Conservation (phyloP, 2,329 filamentous ascomycete genomes). For the Hortaea werneckii region DNA sequence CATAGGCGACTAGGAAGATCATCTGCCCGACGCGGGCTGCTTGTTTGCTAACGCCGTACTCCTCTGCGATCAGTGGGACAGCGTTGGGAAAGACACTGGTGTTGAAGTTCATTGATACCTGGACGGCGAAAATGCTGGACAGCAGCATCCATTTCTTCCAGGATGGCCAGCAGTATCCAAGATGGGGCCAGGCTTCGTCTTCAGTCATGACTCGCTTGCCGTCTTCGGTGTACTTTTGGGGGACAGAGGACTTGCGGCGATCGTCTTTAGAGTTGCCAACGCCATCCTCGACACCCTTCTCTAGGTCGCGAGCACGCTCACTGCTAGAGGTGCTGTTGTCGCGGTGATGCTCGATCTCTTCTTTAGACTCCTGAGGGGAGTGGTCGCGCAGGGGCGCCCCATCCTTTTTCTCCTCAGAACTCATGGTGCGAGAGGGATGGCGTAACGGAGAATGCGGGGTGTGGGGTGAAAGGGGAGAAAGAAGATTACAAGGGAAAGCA, state of each 20-base stretch:
- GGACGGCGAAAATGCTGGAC: conserved; percentile 41
- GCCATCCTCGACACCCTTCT: neutral
- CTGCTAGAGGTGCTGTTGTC: neutral
- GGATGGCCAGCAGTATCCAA: conserved; percentile 36
- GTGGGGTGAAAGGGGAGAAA: no score
- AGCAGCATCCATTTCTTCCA: conserved; percentile 45
- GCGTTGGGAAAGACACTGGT: conserved; percentile 37
- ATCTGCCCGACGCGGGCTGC: conserved; percentile 63
- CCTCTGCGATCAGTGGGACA: conserved; percentile 43
- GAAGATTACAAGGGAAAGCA: no score
- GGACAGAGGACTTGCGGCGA: neutral
- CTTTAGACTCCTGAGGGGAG: neutral
- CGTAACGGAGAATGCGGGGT: neutral
- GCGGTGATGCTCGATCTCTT: neutral
- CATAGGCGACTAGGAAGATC: conserved; percentile 70
- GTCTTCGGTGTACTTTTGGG: neutral
- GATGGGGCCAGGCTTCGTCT: conserved; percentile 25
- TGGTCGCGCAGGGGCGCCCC: neutral
- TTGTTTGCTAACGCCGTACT: conserved; percentile 59
- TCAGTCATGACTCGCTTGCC: conserved; percentile 13
- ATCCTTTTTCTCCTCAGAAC: neutral
- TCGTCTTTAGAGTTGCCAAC: neutral
- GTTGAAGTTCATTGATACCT: conserved; percentile 48
- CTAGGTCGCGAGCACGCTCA: neutral
- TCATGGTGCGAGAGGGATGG: neutral